Evolutionary conservation across 2,329 filamentous ascomycete genomes (phyloP).

Genomic region (Epicoccum sorghinum): DNA sequence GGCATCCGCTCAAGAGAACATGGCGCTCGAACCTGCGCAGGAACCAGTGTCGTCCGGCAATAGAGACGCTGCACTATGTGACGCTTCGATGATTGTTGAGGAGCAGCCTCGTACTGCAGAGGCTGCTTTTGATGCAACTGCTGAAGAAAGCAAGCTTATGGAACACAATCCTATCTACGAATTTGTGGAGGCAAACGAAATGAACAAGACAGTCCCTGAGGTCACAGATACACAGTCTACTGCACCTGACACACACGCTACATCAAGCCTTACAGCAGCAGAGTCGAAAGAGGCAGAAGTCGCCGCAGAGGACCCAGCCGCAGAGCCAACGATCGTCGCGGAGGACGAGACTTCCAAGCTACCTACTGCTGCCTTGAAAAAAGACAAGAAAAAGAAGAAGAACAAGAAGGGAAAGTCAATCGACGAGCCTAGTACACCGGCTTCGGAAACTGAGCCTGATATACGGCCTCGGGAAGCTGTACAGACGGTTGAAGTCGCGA

Average conservation of each 20-base stretch:
- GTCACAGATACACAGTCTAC: too few relatives aligned
- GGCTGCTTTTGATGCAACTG: not conserved
- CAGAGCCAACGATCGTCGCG: not conserved
- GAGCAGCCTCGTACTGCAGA: not conserved
- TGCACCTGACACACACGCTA: not conserved
- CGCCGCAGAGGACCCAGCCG: too few relatives aligned
- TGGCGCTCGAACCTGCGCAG: not conserved
- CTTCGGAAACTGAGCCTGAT: slow-evolving; percentile 5
- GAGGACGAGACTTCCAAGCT: not conserved
- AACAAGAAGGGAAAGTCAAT: slow-evolving; percentile 26
- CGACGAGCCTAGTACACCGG: slow-evolving; percentile 23
- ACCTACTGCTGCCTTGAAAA: slow-evolving; percentile 19
- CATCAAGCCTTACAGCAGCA: not conserved
- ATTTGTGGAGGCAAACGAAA: too few relatives aligned
- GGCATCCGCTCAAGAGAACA: not conserved
- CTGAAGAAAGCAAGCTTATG: not conserved
- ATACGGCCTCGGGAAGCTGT: not conserved
- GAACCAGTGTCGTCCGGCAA: not conserved
- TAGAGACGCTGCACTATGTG: not conserved
- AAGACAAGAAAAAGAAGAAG: slow-evolving; percentile 38
- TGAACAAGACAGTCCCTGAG: too few relatives aligned
- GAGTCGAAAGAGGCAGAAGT: not conserved
- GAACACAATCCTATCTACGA: not conserved
- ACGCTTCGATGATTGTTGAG: not conserved
- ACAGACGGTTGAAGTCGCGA: not conserved